Conservation (phyloP, 192 early-diverging fungal species). For the Backusella psychrophila region DNA sequence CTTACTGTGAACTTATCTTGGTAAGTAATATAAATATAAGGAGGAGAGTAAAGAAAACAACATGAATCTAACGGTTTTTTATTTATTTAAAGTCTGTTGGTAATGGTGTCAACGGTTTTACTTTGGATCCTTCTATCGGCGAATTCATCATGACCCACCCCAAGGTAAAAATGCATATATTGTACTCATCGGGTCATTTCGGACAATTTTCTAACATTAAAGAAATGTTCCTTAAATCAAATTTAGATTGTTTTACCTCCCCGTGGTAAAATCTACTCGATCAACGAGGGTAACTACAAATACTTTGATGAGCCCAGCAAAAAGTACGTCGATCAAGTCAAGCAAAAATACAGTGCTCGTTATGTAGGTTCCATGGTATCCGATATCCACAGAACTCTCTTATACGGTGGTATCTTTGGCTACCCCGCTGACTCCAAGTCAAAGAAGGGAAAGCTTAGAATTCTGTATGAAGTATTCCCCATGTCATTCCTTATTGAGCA, state of each 20-base stretch:
- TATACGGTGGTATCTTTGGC: conserved; percentile 60
- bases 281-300: conserved; percentile 96
- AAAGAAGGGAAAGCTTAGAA: conserved; percentile 87
- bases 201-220: background rate
- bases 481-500: conserved; percentile 95
- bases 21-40: conserved; percentile 21
- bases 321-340: conserved; percentile 87
- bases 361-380: conserved; percentile 99
- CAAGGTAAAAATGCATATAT: conserved; percentile 49
- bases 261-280: conserved; percentile 95
- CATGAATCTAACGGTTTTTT: conserved; percentile 10
- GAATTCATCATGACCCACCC: conserved; percentile 99
- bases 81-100: conserved; percentile 58
- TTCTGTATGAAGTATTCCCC: conserved; percentile 99
- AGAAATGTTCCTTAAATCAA: conserved; percentile 2
- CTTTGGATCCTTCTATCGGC: conserved; percentile 94
- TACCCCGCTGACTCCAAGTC: conserved; percentile 67
- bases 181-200: background rate
- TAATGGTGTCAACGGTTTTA: conserved; percentile 91
- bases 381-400: conserved; percentile 94
- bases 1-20: conserved; percentile 77
- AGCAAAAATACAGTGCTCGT: conserved; percentile 92
- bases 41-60: background rate
- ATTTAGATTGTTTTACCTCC: conserved; percentile 64
- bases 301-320: conserved; percentile 87